Base-by-base conservation (phyloP, 371 early-diverging fungal species). In the Rhizopus arrhizus region DNA sequence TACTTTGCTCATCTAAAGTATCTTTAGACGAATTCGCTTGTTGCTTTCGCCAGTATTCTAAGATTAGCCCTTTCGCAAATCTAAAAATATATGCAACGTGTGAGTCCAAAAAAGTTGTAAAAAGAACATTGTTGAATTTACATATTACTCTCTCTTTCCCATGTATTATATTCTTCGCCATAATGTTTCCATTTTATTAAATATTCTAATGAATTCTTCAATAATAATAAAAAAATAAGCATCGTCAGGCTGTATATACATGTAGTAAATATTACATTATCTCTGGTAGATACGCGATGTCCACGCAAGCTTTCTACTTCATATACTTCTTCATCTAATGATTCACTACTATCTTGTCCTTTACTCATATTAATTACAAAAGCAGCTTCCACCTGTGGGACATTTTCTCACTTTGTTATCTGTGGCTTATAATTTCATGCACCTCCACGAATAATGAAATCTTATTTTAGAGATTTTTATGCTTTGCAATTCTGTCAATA, bases 141-240 rank as follows among this genome's bases (percentile, higher is more conserved):
- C 74, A 74, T 57, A 13, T 74, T 66, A 1, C 31, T 15, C 48
- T 74, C 74, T 11, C 56, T 59, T 52, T 74, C 74, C 74, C 74
- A 74, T 0, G 74, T 70, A 42, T 70, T 70, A 6, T 46, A 38
- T 3, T 57, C 51, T 8, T 60, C 51, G 33, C 46, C 62, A 57
- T 74, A 74, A 29, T 62, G 59, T 50, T 74, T 68, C 74, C 74
- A 74, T 50, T 74, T 74, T 31, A 74, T 62, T 4, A 64, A 49
- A 40, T 74, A 74, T 33, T 70, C 70, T 8, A 28, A 65, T 11
- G 8, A 32, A n/a, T 15, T 40, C 42, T 67, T 69, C 29, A 33
- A 13, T 15, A 5, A 47, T 31, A 32, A 57, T 36, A 33, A 28
- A 34, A 11, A 15, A 15, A 15, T 41, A 40, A 31, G 11, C 32